phyloP scores from a whole-genome alignment of 352 stramenopile genomes.

The Phytophthora agathidicida region DNA sequence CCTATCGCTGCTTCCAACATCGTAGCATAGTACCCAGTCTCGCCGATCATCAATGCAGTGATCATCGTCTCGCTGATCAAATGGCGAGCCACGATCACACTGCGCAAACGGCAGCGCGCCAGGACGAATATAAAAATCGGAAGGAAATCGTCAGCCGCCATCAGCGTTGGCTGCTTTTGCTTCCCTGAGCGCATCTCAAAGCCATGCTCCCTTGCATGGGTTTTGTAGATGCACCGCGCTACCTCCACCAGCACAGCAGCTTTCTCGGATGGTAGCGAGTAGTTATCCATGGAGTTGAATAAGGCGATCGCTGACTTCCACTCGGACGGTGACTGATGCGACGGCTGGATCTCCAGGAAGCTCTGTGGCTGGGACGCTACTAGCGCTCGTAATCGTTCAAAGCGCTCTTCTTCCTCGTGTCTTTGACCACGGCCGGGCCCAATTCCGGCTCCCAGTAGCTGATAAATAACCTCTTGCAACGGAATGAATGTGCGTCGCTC shows the following conservation, averaged over 20 bases:
- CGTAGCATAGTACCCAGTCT: conserved; percentile 83
- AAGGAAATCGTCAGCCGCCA: conserved; percentile 80
- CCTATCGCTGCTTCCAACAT: conserved; percentile 79
- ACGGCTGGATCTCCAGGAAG: conserved; percentile 68
- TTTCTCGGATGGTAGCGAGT: conserved; percentile 74
- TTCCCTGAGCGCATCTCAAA: neutral
- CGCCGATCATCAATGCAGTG: conserved; percentile 71
- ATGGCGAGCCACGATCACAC: conserved; percentile 63
- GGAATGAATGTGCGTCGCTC: conserved; percentile 72
- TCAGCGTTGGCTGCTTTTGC: conserved; percentile 28
- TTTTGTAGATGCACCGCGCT: conserved; percentile 77
- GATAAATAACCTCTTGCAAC: conserved; percentile 73
- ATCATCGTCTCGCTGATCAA: conserved; percentile 85
- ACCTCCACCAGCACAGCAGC: conserved; percentile 67
- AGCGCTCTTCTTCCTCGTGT: conserved; percentile 50
- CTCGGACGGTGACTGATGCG: conserved; percentile 55
- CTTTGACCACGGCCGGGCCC: conserved; percentile 10
- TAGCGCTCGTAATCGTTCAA: conserved; percentile 57
- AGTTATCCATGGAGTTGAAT: conserved; percentile 74
- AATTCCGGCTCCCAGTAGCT: conserved; percentile 47
- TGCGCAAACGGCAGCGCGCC: conserved; percentile 54
- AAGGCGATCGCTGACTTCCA: conserved; percentile 57
- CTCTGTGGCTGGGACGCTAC: conserved; percentile 50
- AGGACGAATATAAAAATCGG: conserved; percentile 85
- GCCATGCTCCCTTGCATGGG: conserved; percentile 54